These are phyloP conservation scores for Aspergillus ochraceoroseus DNA, from an alignment of 2,329 filamentous ascomycete genomes.

Conservation along the genomic window DNA sequence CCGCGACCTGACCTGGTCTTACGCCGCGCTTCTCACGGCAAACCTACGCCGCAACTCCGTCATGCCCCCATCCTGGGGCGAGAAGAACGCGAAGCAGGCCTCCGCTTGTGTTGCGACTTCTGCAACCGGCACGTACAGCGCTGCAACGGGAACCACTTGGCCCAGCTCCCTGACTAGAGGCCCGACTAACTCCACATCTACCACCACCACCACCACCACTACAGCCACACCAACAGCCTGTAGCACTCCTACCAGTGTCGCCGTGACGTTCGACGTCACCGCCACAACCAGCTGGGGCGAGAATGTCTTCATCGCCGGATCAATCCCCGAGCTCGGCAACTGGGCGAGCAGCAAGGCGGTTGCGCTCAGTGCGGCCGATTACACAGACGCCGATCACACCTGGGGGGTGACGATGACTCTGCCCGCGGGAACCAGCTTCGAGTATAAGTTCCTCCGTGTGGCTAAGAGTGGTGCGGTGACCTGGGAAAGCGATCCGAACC, in stretches of 20 bases:
- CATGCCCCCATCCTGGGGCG: constrained; percentile 35
- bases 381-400: constrained; percentile 56
- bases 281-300: constrained; percentile 58
- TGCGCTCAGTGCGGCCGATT: constrained; percentile 54
- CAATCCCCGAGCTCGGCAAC: constrained; percentile 54
- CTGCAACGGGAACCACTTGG: not conserved
- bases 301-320: constrained; percentile 62
- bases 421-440: constrained; percentile 51
- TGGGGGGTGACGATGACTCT: constrained; percentile 58
- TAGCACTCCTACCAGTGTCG: not conserved
- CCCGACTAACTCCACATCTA: not conserved
- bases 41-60: constrained; percentile 31
- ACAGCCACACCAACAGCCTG: constrained; percentile 4
- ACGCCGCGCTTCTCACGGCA: constrained; percentile 40
- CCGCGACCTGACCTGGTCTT: constrained; percentile 45
- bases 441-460: constrained; percentile 65
- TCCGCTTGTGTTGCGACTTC: not conserved
- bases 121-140: not conserved
- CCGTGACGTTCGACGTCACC: constrained; percentile 53
- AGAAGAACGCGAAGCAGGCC: constrained; percentile 19
- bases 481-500: constrained; percentile 60
- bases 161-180: constrained; percentile 1
- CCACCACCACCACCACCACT: constrained; percentile 5
- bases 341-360: constrained; percentile 57
- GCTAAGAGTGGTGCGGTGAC: constrained; percentile 48